Conservation (phyloP, 1,139 yeast genomes). For the Yamadazyma kanchanaburiensis region DNA sequence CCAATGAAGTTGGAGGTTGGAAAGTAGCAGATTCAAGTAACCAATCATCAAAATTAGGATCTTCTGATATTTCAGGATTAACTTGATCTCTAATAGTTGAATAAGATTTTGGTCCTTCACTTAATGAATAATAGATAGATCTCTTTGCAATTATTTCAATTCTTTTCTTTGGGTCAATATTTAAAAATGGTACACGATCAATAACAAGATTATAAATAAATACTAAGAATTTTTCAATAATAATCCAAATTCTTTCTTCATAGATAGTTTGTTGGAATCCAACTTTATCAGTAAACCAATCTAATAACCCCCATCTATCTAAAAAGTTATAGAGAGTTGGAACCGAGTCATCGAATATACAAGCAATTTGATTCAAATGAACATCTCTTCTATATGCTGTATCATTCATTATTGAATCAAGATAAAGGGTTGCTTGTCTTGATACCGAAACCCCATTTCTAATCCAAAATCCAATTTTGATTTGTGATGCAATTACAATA, state of each 20-base stretch:
- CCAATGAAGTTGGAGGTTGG: constrained; percentile 37
- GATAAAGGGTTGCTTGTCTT: constrained; percentile 41
- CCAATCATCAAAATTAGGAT: constrained; percentile 34
- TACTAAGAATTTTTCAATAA: constrained; percentile 51
- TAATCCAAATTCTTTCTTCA: constrained; percentile 52
- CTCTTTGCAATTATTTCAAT: constrained; percentile 18
- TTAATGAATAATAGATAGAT: constrained; percentile 45
- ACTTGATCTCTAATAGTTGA: constrained; percentile 41
- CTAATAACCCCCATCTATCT: constrained; percentile 58
- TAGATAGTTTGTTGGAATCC: constrained; percentile 43
- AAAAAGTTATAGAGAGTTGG: constrained; percentile 45
- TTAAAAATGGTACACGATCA: constrained; percentile 46
- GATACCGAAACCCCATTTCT: constrained; percentile 67
- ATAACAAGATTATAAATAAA: constrained; percentile 56
- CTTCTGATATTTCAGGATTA: constrained; percentile 31
- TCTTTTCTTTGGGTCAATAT: background rate
- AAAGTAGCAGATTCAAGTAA: constrained; percentile 39
- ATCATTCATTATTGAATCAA: constrained; percentile 34
- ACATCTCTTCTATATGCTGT: constrained; percentile 44
- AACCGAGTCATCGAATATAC: constrained; percentile 42
- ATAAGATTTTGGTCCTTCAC: constrained; percentile 53
- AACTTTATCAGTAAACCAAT: constrained; percentile 47
- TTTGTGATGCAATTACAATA: constrained; percentile 68
- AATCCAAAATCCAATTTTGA: constrained; percentile 83
- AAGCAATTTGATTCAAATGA: constrained; percentile 54